Evolutionary conservation across 75 land plant species (phyloP).

Genomic region (Picea glauca): DNA sequence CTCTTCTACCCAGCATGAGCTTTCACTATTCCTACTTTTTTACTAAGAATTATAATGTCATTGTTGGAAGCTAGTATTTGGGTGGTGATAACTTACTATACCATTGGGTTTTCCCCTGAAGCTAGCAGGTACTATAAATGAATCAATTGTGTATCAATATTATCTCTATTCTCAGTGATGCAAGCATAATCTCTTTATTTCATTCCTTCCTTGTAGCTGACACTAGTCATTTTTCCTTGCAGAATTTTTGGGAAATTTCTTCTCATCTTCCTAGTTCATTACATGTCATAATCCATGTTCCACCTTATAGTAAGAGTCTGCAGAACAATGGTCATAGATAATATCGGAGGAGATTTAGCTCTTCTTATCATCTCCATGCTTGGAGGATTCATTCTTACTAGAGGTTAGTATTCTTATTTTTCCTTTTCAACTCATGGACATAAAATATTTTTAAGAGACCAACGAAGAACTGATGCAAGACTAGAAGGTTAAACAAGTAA

Average conservation of each 20-base stretch:
- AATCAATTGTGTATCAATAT: neutral
- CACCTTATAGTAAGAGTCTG: slow-evolving; percentile 54
- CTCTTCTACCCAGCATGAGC: slow-evolving; percentile 19
- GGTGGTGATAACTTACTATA: slow-evolving; percentile 19
- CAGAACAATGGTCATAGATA: slow-evolving; percentile 40
- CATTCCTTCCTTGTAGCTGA: neutral
- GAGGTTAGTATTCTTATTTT: slow-evolving; percentile 27
- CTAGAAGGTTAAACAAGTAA: too few relatives aligned
- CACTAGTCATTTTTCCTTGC: neutral
- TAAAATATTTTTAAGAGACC: neutral
- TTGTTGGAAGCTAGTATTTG: slow-evolving; percentile 24
- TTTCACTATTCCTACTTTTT: slow-evolving; percentile 12
- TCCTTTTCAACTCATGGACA: neutral
- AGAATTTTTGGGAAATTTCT: slow-evolving; percentile 56
- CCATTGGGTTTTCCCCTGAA: slow-evolving; percentile 24
- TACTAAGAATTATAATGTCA: slow-evolving; percentile 24
- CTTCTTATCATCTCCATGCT: slow-evolving; percentile 34
- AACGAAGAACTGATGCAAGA: neutral
- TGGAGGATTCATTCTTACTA: slow-evolving; percentile 54
- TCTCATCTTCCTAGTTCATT: slow-evolving; percentile 44
- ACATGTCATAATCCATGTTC: slow-evolving; percentile 59
- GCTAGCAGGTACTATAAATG: slow-evolving; percentile 9
- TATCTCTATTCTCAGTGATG: neutral
- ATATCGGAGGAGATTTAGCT: slow-evolving; percentile 39
- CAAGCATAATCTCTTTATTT: neutral